phyloP scores from a whole-genome alignment of 768 basidiomycete genomes.

The Tricholoma flavovirens region DNA sequence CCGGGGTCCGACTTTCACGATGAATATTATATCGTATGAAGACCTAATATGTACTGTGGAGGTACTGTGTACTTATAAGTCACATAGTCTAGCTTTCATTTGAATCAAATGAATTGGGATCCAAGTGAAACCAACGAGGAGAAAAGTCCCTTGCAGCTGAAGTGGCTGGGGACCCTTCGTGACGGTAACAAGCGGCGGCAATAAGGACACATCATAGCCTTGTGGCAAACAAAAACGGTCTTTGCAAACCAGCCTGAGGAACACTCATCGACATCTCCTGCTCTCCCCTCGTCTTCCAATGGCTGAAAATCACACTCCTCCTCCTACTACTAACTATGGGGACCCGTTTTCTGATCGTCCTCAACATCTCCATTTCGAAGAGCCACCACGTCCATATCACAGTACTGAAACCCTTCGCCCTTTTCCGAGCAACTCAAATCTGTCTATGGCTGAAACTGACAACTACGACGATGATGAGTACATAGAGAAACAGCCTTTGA shows the following conservation, averaged over 20 bases:
- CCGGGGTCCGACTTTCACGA: too few species aligned
- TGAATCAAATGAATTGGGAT: too few species aligned
- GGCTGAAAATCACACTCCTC: slow-evolving; percentile 35
- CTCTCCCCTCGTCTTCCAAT: slow-evolving; percentile 21
- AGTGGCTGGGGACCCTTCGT: not conserved
- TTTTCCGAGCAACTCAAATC: slow-evolving; percentile 52
- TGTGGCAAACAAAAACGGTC: slow-evolving; percentile 19
- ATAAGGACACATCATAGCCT: slow-evolving; percentile 11
- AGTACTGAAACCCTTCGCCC: slow-evolving; percentile 35
- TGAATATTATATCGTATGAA: too few species aligned
- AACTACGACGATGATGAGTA: slow-evolving; percentile 63
- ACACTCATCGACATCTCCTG: slow-evolving; percentile 9
- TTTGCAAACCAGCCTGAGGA: slow-evolving; percentile 15
- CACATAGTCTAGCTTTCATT: too few species aligned
- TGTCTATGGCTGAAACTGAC: slow-evolving; percentile 42
- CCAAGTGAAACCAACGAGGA: not conserved
- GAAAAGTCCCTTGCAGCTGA: not conserved
- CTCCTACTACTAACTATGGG: slow-evolving; percentile 33
- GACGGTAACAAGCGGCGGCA: not conserved
- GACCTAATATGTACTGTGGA: too few species aligned
- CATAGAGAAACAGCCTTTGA: slow-evolving; percentile 74
- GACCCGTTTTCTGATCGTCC: slow-evolving; percentile 76
- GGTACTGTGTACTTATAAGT: too few species aligned
- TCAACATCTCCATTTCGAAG: slow-evolving; percentile 55
- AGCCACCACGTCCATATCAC: slow-evolving; percentile 42